These are phyloP conservation scores for Gnomoniopsis sp. DNA, from an alignment of 2,329 filamentous ascomycete species.

Conservation along the genomic window DNA sequence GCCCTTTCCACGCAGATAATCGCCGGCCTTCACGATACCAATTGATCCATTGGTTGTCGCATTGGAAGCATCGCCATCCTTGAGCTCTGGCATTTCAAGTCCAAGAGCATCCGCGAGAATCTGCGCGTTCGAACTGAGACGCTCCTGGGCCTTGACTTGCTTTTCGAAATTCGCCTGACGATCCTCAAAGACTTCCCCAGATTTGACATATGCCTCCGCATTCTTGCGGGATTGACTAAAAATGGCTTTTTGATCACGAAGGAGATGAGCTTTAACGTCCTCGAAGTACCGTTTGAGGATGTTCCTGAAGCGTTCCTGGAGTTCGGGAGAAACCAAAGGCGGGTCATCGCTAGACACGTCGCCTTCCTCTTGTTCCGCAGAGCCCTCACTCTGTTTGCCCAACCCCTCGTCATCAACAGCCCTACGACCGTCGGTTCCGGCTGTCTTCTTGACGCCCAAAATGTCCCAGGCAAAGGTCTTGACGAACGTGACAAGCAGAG, in stretches of 20 bases:
- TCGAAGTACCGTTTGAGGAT: constrained; percentile 87
- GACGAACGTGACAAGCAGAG: constrained; percentile 89
- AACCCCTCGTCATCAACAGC: constrained; percentile 77
- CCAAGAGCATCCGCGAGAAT: constrained; percentile 84
- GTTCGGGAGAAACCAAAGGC: constrained; percentile 70
- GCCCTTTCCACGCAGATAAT: constrained; percentile 85
- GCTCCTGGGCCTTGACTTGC: constrained; percentile 87
- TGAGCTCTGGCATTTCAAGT: constrained; percentile 89
- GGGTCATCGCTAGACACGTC: constrained; percentile 56
- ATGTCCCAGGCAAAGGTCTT: constrained; percentile 97
- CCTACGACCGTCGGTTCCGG: constrained; percentile 75
- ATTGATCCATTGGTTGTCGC: constrained; percentile 71
- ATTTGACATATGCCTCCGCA: constrained; percentile 97
- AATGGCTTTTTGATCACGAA: constrained; percentile 89
- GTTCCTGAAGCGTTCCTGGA: constrained; percentile 82
- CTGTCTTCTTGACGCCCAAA: constrained; percentile 67
- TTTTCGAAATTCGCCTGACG: constrained; percentile 95
- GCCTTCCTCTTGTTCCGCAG: constrained; percentile 47
- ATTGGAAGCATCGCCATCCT: constrained; percentile 72
- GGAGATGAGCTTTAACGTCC: constrained; percentile 82
- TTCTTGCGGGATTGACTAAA: constrained; percentile 86
- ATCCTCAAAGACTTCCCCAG: constrained; percentile 96
- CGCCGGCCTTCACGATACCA: constrained; percentile 87
- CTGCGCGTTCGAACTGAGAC: constrained; percentile 85
- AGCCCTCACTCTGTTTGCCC: constrained; percentile 41